Evolutionary conservation across 331 rosid species (phyloP), one percentile per base, ranked within the genome.

Genomic region (Phaseolus coccineus): DNA sequence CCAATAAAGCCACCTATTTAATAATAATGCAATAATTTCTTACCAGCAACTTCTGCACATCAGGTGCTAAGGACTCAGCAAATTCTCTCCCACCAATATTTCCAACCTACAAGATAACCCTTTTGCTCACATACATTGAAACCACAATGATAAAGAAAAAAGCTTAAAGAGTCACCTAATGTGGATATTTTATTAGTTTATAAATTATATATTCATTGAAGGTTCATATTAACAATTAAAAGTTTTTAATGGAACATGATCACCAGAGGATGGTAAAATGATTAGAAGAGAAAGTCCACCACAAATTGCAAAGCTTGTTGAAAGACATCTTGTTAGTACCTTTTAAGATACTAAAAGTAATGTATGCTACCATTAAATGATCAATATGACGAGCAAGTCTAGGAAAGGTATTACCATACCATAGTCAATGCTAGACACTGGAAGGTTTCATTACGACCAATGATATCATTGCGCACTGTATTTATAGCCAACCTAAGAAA

Each of bases 41-140:
- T 91, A 96, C 99, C 89, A 96, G 91, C 76, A 96, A 78, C 87
- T 93, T 96, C 71, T 93, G 98, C 33, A 96, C 99, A 87, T 96
- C 99, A 62, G 98, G 98, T 70, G 99, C 96, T 81, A 96, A 91
- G 27, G 99, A 96, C 94, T 96, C 99, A 0, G 99, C 98, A 65
- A 96, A 96, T 77, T 96, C 99, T 87, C 99, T 91, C 51, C 99
- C 99, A 19, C 99, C 99, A 84, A 96, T 96, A 89, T 96, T 96
- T 80, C 99, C 99, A 89, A 96, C 99, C 99, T 96, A 65, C 83
- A 77, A 47, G 79, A 74, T 75, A 48, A 69, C 33, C 63, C 68
- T 73, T 31, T 33, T 63, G 55, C 16, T 51, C 44, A 77, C 59
- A 52, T 50, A 61, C 19, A 6, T 42, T 22, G 61, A 63, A 82